Conservation (phyloP, 768 basidiomycete genomes). For the Boletus sp. region DNA sequence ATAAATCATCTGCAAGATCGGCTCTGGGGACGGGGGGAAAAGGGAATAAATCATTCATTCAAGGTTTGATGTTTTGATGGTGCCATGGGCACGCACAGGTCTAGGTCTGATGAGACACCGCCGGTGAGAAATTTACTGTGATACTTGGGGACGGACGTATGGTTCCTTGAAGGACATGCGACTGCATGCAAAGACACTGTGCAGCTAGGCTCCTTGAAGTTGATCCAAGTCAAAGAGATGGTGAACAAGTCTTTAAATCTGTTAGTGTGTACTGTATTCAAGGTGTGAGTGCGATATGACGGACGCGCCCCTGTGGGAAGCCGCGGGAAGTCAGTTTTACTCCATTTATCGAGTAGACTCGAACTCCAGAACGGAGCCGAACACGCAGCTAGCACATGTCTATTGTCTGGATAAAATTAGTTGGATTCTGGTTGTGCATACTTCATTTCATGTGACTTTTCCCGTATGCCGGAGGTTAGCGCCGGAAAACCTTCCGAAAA, state of each 20-base stretch:
- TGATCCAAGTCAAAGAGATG: background rate
- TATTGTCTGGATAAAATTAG: background rate
- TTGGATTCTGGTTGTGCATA: background rate
- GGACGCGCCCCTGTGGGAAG: background rate
- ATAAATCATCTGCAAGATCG: background rate
- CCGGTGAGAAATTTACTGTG: background rate
- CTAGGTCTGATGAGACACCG: conserved; percentile 3
- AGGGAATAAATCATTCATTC: background rate
- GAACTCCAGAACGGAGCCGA: background rate
- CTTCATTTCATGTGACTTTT: background rate
- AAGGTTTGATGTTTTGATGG: background rate
- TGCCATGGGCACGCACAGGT: conserved; percentile 1
- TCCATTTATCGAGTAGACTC: background rate
- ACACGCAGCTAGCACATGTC: background rate
- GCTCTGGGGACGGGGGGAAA: background rate
- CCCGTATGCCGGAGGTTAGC: too few relatives aligned
- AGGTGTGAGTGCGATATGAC: background rate
- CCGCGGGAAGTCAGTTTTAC: background rate
- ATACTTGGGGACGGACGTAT: background rate
- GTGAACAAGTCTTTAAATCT: background rate
- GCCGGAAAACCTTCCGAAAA: too few relatives aligned
- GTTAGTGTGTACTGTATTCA: background rate
- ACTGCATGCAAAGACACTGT: background rate
- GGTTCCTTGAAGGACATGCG: background rate
- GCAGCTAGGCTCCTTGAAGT: background rate